phyloP scores from a whole-genome alignment of 352 stramenopile genomes.

The Pythium utonaiense region DNA sequence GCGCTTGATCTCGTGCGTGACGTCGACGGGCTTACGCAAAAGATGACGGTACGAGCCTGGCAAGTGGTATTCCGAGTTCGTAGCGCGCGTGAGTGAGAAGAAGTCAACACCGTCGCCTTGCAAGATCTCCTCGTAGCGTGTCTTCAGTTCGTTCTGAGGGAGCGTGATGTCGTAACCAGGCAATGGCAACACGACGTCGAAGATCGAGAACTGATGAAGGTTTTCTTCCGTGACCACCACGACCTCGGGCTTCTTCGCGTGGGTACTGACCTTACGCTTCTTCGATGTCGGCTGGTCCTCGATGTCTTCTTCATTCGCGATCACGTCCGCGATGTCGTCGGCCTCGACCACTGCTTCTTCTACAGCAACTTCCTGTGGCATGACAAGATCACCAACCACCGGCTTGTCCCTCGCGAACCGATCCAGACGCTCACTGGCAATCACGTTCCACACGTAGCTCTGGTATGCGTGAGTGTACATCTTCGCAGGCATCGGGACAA shows the following conservation, averaged over 20 bases:
- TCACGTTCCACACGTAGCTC: slow-evolving; percentile 95
- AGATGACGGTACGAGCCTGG: slow-evolving; percentile 93
- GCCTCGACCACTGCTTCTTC: slow-evolving; percentile 7
- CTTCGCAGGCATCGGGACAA: slow-evolving; percentile 19
- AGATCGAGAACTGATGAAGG: slow-evolving; percentile 86
- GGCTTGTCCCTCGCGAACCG: slow-evolving; percentile 59
- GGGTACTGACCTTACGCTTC: slow-evolving; percentile 27
- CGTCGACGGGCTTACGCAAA: slow-evolving; percentile 84
- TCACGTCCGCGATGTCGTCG: slow-evolving; percentile 1
- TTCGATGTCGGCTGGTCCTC: slow-evolving; percentile 21
- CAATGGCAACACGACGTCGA: slow-evolving; percentile 96
- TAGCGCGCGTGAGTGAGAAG: slow-evolving; percentile 48
- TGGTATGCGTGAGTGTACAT: slow-evolving; percentile 93
- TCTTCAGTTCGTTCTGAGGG: slow-evolving; percentile 80
- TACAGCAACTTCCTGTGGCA: slow-evolving; percentile 26
- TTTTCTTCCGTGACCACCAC: slow-evolving; percentile 88
- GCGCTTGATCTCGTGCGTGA: slow-evolving; percentile 89
- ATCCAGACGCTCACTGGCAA: slow-evolving; percentile 88
- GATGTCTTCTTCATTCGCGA: slow-evolving; percentile 33
- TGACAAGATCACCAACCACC: slow-evolving; percentile 91
- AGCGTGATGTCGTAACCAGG: slow-evolving; percentile 90
- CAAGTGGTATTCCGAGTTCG: slow-evolving; percentile 89
- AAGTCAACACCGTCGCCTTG: slow-evolving; percentile 66
- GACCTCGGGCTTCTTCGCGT: slow-evolving; percentile 12
- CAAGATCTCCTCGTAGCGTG: slow-evolving; percentile 63